These are phyloP conservation scores for Kockovaella imperatae DNA, from an alignment of 768 basidiomycete species.

Conservation along the genomic window DNA sequence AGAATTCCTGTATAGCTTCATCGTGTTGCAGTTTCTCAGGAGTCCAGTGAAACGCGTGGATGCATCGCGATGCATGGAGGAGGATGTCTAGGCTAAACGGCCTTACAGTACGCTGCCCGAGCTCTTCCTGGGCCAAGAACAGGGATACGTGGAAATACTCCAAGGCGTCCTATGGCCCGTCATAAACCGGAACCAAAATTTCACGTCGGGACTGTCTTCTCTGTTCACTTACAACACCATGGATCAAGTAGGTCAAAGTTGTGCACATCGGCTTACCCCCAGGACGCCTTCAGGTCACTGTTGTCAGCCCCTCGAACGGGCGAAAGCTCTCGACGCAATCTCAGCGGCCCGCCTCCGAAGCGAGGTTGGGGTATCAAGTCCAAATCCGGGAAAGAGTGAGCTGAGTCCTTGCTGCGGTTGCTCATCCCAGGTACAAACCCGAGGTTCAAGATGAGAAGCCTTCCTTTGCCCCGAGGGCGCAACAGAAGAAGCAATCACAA, in stretches of 20 bases:
- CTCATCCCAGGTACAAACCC: slow-evolving; percentile 5
- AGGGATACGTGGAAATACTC: no score
- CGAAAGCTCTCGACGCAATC: slow-evolving; percentile 4
- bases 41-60: no score
- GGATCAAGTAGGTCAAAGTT: slow-evolving; percentile 22
- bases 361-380: slow-evolving; percentile 19
- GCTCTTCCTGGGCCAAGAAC: no score
- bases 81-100: no score
- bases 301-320: slow-evolving; percentile 9
- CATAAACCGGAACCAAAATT: no score
- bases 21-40: no score
- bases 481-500: slow-evolving; percentile 18
- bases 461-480: slow-evolving; percentile 30
- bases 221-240: slow-evolving; percentile 11
- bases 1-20: no score
- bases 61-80: no score
- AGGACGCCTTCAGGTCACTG: slow-evolving; percentile 25
- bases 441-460: slow-evolving; percentile 14
- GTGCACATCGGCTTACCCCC: neutral
- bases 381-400: slow-evolving; percentile 3
- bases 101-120: no score
- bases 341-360: slow-evolving; percentile 23
- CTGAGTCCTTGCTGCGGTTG: neutral
- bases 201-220: no score
- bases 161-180: no score